Evolutionary conservation across 805 yeast species (phyloP), one percentile per base, ranked within the genome.

Genomic region (Saccharomycopsis sp.): DNA sequence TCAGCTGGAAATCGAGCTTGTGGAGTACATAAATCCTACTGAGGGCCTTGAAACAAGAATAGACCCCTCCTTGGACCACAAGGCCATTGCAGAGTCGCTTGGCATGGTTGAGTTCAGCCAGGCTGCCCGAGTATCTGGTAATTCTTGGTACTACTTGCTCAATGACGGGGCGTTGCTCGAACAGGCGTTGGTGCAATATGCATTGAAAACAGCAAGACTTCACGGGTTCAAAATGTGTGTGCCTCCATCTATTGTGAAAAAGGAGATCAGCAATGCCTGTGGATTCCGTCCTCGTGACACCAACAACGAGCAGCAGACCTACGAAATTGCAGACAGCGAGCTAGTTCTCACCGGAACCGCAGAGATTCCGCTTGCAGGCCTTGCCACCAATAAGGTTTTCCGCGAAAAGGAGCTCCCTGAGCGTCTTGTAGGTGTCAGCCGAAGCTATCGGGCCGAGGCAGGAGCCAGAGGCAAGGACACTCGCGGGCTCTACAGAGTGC

Each of bases 381-480:
- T 85, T 61, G 83, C 81, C 55, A 79, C 85, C 3, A 79, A 85
- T 57, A 73, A 75, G 23, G 70, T 73, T 0, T 72, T 85, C 47
- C 66, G 70, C 4, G 64, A 74, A 41, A 51, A 66, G 0, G 70
- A 75, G 0, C 72, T 82, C 3, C 91, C 95, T 0, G 62, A 74
- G 14, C 83, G 80, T 64, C 74, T 81, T 29, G 94, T 83, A 12
- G 99, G 97, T 0, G 77, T 90, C 1, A 86, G 95, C 56, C 77
- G 97, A 62, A 82, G 96, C 61, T 94, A 84, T 67, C 77, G 99
- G 61, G 97, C 97, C 0, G 99, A 94, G 68, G 99, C 99, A 0
- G 99, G 98, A 1, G 94, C 98, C 1, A 80, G 97, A 57, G 99
- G 99, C 1, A 82, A 81, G 63, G 97, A 90, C 63, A 90, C 97